Evolutionary conservation across 805 yeast genomes (phyloP), one percentile per base, ranked within the genome.

Genomic region (Hanseniaspora occidentalis): DNA sequence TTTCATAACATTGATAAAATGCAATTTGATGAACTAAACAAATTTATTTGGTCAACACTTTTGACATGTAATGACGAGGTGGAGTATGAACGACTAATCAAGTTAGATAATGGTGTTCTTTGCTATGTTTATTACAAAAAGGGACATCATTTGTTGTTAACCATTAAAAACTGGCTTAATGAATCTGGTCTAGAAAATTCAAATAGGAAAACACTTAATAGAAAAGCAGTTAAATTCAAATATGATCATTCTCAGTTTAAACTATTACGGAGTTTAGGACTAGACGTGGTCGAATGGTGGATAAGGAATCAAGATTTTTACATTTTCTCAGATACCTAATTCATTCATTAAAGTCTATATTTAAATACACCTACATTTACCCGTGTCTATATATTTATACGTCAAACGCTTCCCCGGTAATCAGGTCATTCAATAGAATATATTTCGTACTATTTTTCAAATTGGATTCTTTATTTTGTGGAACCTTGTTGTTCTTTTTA

Each of bases 151-250:
- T 48, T 16, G 41, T 48, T 2, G 34, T 57, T 8, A 19, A 38
- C 57, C 16, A 44, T 57, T 8, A 52, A 50, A 26, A 58, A 58
- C 41, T 58, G 63, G 63, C 56, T 50, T 24, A 48, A n/a, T n/a
- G n/a, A n/a, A n/a, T n/a, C n/a, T n/a, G n/a, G n/a, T n/a, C n/a
- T n/a, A n/a, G n/a, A n/a, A n/a, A n/a, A n/a, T n/a, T n/a, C n/a
- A n/a, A n/a, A n/a, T n/a, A n/a, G n/a, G n/a, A n/a, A n/a, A n/a
- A n/a, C n/a, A n/a, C n/a, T n/a, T n/a, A n/a, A n/a, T n/a, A n/a
- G n/a, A n/a, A n/a, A n/a, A n/a, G n/a, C n/a, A n/a, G n/a, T 25
- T 14, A 25, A 25, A 29, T 4, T 29, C 18, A n/a, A 29, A n/a
- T 8, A 10, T n/a, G 10, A 29, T 16, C 24, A 31, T 13, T 19